Evolutionary conservation across 176 grass and related monocot genomes (phyloP), one percentile per base, ranked within the genome.

Genomic region (Aegilops sharonensis): DNA sequence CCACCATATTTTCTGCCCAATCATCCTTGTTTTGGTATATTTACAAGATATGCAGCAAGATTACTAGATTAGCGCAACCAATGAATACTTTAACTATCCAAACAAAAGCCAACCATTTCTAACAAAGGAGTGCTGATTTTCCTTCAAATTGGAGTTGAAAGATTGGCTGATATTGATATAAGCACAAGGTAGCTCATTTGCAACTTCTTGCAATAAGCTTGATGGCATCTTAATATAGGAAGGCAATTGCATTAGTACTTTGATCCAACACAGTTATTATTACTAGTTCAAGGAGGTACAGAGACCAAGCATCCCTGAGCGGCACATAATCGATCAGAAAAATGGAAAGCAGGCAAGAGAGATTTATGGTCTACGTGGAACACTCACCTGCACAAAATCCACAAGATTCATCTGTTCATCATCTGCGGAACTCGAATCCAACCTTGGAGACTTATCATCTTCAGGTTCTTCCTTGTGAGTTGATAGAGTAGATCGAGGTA

Each of bases 401-500:
- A 80, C 39, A 78, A 90, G 77, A 68, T 77, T 89, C 15, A 37
- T 66, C 32, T 90, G 84, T 23, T 73, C 78, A 68, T 93, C 89
- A 64, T 95, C 77, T n/a, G 43, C 73, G 43, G 72, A 83, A 77
- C 70, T 88, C 75, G 89, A 90, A 85, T 90, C 91, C 83, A 93
- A 75, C 61, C 85, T 85, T 74, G 97, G 89, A 27, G 92, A 96
- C 68, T 71, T 93, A 75, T 96, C 97, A 87, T 99, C 94, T 82
- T 99, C 97, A 57, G 94, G 87, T 87, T 99, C 97, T 92, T 99
- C 97, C 34, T 86, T 93, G 74, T 99, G 97, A 73, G 97, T 96
- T 82, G 93, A 83, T 57, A 99, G 87, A 54, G 88, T 82, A 75
- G 94, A 89, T 31, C 90, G 91, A 80, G 94, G 83, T 20, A 99